These are phyloP conservation scores for Linum usitatissimum DNA, from an alignment of 345 rosid genomes.

Conservation along the genomic window DNA sequence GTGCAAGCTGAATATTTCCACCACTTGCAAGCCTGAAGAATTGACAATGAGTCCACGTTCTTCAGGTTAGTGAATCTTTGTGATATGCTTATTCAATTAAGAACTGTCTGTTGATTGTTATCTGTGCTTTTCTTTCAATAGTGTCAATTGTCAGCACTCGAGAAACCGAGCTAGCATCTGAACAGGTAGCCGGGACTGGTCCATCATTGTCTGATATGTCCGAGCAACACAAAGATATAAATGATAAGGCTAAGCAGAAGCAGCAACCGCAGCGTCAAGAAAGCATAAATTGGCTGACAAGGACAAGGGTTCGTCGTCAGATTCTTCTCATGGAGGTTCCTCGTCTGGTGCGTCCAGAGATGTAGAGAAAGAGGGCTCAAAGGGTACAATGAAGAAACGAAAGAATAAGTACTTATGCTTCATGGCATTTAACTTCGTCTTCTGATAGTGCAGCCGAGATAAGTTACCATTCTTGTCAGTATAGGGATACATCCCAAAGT, in stretches of 20 bases:
- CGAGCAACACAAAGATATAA: neutral
- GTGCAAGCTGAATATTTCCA: slow-evolving; percentile 18
- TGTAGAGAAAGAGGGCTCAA: slow-evolving; percentile 15
- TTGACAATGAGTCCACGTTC: slow-evolving; percentile 20
- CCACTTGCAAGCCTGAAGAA: slow-evolving; percentile 17
- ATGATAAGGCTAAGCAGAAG: neutral
- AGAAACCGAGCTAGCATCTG: slow-evolving; percentile 8
- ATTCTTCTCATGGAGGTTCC: slow-evolving; percentile 5
- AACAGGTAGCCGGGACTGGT: slow-evolving; percentile 5
- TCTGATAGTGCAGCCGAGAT: neutral
- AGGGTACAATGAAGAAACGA: slow-evolving; percentile 17
- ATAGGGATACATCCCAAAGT: too few relatives aligned
- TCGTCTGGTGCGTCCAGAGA: slow-evolving; percentile 7
- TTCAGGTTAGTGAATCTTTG: slow-evolving; percentile 20
- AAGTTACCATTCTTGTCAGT: neutral
- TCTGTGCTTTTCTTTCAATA: slow-evolving; percentile 9
- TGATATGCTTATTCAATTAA: neutral
- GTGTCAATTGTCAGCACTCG: slow-evolving; percentile 9
- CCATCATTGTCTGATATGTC: neutral
- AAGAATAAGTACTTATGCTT: slow-evolving; percentile 32
- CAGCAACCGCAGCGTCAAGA: neutral
- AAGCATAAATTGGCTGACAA: slow-evolving; percentile 7
- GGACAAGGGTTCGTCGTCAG: slow-evolving; percentile 19
- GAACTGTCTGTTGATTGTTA: neutral
- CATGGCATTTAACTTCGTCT: slow-evolving; percentile 25